Base-by-base conservation (phyloP, 441 rosid species). In the Pelargonium myrrhifolium region DNA sequence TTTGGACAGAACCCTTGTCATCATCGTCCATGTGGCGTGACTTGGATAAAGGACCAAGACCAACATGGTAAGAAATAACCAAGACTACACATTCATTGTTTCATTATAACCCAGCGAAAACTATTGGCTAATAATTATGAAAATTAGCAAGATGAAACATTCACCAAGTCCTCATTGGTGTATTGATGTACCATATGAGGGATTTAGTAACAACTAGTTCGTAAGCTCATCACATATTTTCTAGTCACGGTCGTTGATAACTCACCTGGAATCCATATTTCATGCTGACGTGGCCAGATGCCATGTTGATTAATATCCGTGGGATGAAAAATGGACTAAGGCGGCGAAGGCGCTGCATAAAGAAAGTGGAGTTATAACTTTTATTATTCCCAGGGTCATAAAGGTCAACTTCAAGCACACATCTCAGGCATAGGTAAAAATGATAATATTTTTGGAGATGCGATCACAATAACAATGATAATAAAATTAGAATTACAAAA, bases 271-370 rank as follows among this genome's bases (percentile, higher is more conserved):
- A 93, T 74, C 95, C 95, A 68, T 90, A 89, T 76, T 82, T 87
- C 87, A 90, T 90, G 85, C 98, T 90, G 74, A 90, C 93, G 39
- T 93, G 95, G 77, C 96, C 96, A 55, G 98, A 87, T 20, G 96
- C 92, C 96, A 89, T 93, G 85, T 88, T 93, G 69, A 93, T 89
- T 71, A 90, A 78, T 82, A 93, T 90, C 40, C 93, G 74, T 42
- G 97, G 97, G 60, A 91, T 87, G 83, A 93, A 93, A 75, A 84
- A 93, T 8, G 98, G 98, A 78, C 97, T 90, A 65, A 93, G 88
- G 76, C 95, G 83, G 49, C 90, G 90, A 77, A 88, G 81, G 60
- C 82, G 83, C 98, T 93, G 89, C 79, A 75, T 65, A 58, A 68
- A 58, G 45, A 78, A 77, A 78, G 45, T 37, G 56, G 67, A 71